Evolutionary conservation across 768 basidiomycete species (phyloP), one percentile per base, ranked within the genome.

Genomic region (Amyloporia xantha): DNA sequence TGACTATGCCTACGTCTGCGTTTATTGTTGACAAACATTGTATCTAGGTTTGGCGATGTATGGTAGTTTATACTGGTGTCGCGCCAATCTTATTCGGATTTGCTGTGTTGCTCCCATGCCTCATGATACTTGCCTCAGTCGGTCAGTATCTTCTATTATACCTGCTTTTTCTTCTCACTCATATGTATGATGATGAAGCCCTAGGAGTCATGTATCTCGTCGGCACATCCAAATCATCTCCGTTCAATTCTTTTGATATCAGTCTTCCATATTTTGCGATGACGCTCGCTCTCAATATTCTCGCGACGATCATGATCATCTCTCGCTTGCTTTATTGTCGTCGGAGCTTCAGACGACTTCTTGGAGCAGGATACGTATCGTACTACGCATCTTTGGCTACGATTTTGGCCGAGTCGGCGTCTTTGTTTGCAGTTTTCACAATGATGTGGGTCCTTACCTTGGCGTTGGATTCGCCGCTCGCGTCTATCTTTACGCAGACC

Each of bases 361-460:
- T 39, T 9, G 38, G 38, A 13, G 10, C 7, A 21, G 15, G 38
- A 9, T 17, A 39, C 17, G 38, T 7, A 9, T 39, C 17, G 9
- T 17, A 19, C 17, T 44, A 44, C 17, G 28, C 43, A 15, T 17
- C 10, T 10, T 7, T 44, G 7, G 27, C 27, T 15, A 27, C 43
- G 23, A 44, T 44, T 6, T 15, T 44, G 9, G 43, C 23, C 43
- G 43, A 44, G 43, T 44, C 43, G 15, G 43, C 43, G 5, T 5
- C 43, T 7, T 19, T 44, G 5, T 44, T 28, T 33, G 13, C 43
- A 11, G 27, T 21, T 5, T 44, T 44, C 17, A 4, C 43, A 13
- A 11, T 44, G 4, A 9, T 44, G 6, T 33, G 27, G 15, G 4
- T 44, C 13, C 13, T 44, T 30, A 11, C 43, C 5, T 44, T 44